Conservation (phyloP, 129 eudicot genomes). For the Centaurea solstitialis region DNA sequence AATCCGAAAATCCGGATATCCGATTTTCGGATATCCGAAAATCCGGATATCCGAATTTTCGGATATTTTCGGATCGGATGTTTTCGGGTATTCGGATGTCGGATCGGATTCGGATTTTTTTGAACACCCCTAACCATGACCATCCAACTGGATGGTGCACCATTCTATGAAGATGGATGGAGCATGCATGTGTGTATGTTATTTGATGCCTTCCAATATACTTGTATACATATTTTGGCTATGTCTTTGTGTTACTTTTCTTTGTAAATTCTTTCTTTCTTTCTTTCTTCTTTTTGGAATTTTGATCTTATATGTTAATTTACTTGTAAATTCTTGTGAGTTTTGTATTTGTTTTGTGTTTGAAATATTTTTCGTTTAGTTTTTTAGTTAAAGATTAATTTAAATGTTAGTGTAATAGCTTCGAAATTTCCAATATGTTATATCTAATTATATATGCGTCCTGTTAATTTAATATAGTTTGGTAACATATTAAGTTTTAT, state of each 20-base stretch:
- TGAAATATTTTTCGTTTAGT: not conserved
- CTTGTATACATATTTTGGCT: not conserved
- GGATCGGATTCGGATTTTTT: too few species aligned
- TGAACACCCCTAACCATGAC: not conserved
- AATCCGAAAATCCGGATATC: too few species aligned
- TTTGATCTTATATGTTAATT: not conserved
- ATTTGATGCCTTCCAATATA: not conserved
- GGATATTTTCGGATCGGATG: too few species aligned
- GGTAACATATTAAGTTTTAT: not conserved
- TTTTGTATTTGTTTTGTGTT: not conserved
- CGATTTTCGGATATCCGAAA: too few species aligned
- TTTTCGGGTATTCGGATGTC: too few species aligned
- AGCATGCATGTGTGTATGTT: not conserved
- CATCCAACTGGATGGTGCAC: slow-evolving; percentile 6
- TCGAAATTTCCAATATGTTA: not conserved
- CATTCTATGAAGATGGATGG: slow-evolving; percentile 11
- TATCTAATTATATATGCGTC: not conserved
- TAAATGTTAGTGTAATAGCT: not conserved
- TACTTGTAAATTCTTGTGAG: not conserved
- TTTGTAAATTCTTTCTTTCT: not conserved
- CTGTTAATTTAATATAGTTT: not conserved
- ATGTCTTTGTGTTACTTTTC: not conserved
- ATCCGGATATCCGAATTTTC: too few species aligned
- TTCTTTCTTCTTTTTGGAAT: not conserved
- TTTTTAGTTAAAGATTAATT: not conserved